Evolutionary conservation across 2,329 filamentous ascomycete genomes (phyloP).

Genomic region (Calonectria leucothoes): DNA sequence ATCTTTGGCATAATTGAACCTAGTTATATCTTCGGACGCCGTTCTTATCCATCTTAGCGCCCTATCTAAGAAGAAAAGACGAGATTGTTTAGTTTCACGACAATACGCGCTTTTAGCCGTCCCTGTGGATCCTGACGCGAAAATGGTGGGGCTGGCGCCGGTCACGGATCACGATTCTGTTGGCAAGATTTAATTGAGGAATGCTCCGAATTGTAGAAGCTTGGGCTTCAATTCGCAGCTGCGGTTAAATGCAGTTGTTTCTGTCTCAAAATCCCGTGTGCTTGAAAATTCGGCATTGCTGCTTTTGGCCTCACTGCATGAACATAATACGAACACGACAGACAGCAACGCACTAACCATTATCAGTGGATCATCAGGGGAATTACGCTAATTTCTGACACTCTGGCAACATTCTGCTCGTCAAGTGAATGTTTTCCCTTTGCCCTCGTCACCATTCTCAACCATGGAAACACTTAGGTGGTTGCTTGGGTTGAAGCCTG

Average conservation of each 20-base stretch:
- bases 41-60: neutral
- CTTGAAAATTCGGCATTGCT: neutral
- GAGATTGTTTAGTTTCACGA: neutral
- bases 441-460: neutral
- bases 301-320: neutral
- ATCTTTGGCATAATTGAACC: neutral
- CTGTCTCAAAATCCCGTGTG: neutral
- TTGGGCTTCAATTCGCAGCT: neutral
- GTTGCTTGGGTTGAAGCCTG: slow-evolving; percentile 1
- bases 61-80: neutral
- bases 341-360: neutral
- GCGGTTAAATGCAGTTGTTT: neutral
- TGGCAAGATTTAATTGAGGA: neutral
- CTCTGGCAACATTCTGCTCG: no score
- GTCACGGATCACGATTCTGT: neutral
- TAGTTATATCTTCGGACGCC: neutral
- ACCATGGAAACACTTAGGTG: slow-evolving; percentile 2
- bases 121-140: neutral
- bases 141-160: neutral
- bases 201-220: neutral
- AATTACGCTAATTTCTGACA: neutral
- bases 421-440: neutral
- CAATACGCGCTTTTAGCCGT: neutral
- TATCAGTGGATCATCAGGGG: neutral
- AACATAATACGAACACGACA: neutral